Evolutionary conservation across 352 stramenopile genomes (phyloP), one percentile per base, ranked within the genome.

Genomic region (Pythium coloratum): DNA sequence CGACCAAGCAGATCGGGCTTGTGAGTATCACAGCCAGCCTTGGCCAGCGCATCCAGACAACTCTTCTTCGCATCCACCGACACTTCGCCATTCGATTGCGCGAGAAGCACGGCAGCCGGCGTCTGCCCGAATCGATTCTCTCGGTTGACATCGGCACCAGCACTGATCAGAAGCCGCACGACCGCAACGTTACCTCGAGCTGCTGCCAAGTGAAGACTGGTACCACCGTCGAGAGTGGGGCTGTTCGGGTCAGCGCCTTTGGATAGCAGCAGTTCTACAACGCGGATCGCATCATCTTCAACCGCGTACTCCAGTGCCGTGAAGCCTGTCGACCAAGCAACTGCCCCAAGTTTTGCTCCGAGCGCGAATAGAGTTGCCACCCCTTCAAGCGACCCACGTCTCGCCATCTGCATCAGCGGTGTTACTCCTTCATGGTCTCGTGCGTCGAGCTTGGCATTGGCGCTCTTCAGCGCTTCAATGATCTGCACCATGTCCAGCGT

Each of bases 331-430:
- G 82, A 89, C 88, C 88, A 96, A 26, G 86, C 86, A 8, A 89
- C 71, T 8, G 68, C 65, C 57, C 75, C 67, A 28, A 95, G 67
- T 55, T 88, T 70, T 13, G 85, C 86, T n/a, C 88, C 88, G 36
- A 95, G 75, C 2, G 80, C 81, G 4, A 96, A 60, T 8, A 96
- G 64, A 10, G 83, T 92, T 16, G 83, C 76, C 9, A 81, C 76
- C 5, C 85, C 86, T 82, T 95, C 88, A 5, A 91, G 61, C 10
- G 77, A 94, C 3, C 73, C 74, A 32, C 68, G 69, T 2, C 66
- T 64, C 33, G 84, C 91, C 80, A 95, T 92, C 14, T 74, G 70
- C 84, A 95, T 92, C 16, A 96, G 73, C 4, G 88, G 83, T n/a
- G 88, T 96, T 56, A 85, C 66, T 1, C 88, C 88, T 28, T 86